Evolutionary conservation across 2,329 filamentous ascomycete genomes (phyloP).

Genomic region (Diaporthe australafricana): DNA sequence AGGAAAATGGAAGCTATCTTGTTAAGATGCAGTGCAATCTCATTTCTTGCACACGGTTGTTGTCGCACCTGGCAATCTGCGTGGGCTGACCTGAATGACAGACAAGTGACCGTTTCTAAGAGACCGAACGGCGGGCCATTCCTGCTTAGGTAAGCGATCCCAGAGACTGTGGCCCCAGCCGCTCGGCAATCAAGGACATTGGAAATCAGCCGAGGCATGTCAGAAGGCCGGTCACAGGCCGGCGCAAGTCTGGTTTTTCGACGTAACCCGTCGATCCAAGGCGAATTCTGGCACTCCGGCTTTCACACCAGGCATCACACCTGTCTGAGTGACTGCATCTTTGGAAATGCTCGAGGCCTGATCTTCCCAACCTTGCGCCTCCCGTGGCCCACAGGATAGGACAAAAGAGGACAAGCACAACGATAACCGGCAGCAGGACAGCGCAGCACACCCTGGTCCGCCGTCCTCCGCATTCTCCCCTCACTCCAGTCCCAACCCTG

Average conservation of each 20-base stretch:
- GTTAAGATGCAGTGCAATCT: neutral
- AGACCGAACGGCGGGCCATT: neutral
- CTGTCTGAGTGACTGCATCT: neutral
- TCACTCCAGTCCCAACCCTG: slow-evolving; percentile 5
- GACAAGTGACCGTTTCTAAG: neutral
- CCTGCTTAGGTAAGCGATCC: slow-evolving; percentile 1
- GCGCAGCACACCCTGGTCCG: slow-evolving; percentile 16
- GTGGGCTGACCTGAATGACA: no score
- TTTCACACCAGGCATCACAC: neutral
- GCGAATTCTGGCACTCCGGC: neutral
- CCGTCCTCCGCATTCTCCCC: slow-evolving; percentile 20
- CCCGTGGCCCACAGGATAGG: slow-evolving; percentile 19
- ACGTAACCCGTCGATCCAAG: neutral
- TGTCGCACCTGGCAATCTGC: no score
- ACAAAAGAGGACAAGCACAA: slow-evolving; percentile 11
- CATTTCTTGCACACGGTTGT: no score
- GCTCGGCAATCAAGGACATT: slow-evolving; percentile 8
- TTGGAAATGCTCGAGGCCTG: slow-evolving; percentile 9
- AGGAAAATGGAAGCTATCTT: neutral
- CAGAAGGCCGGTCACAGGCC: slow-evolving; percentile 23
- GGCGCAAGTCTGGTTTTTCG: slow-evolving; percentile 11
- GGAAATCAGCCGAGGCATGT: slow-evolving; percentile 29
- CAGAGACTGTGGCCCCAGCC: neutral
- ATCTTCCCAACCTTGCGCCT: neutral
- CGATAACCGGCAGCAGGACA: slow-evolving; percentile 6